Conservation (phyloP, 2,329 filamentous ascomycete species). For the Celoporthe dispersa region DNA sequence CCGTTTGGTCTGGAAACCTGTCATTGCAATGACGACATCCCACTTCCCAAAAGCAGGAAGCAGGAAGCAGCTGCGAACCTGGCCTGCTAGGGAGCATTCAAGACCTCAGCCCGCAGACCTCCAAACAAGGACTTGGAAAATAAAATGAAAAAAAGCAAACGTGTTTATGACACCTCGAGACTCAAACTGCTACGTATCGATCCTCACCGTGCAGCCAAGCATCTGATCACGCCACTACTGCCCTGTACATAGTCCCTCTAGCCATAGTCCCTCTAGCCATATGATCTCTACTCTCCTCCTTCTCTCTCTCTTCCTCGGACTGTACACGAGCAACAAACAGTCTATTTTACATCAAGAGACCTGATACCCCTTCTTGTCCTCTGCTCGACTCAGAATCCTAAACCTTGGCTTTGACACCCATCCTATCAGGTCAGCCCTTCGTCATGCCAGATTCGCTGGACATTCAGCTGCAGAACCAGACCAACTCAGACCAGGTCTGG, state of each 20-base stretch:
- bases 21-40: not conserved
- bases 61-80: not conserved
- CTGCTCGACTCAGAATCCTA: not conserved
- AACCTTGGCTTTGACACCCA: too few relatives aligned
- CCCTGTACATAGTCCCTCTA: not conserved
- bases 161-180: not conserved
- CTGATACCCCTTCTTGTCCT: not conserved
- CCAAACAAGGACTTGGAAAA: not conserved
- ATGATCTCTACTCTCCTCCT: too few relatives aligned
- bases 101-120: not conserved
- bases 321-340: not conserved
- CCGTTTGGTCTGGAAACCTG: not conserved
- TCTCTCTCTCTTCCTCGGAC: not conserved
- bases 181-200: not conserved
- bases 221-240: not conserved
- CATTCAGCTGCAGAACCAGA: constrained; percentile 61
- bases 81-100: not conserved
- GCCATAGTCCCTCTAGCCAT: not conserved
- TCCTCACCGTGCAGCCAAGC: not conserved
- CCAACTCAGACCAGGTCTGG: constrained; percentile 57
- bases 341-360: not conserved
- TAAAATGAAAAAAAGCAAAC: not conserved
- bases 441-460: constrained; percentile 51
- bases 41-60: not conserved
- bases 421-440: not conserved